Evolutionary conservation across 768 basidiomycete species (phyloP), one percentile per base, ranked within the genome.

Genomic region (Agrocybe praecox): DNA sequence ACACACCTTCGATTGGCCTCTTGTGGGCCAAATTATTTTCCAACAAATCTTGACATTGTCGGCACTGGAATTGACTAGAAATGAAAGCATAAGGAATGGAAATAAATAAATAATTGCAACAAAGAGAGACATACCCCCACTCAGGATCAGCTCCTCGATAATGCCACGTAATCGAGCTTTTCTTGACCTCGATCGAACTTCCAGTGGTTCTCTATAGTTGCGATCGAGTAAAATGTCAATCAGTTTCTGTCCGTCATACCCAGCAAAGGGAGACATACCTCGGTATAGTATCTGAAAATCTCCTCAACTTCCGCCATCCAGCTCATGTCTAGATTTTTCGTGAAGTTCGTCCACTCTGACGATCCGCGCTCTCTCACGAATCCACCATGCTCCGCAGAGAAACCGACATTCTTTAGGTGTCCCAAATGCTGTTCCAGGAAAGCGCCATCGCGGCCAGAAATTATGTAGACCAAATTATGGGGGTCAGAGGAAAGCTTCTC

Each of bases 161-260:
- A 74, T 99, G 96, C 96, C 96, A 98, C 43, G 96, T 98, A 70
- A 99, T 92, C 57, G 90, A 90, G 66, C 92, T 94, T 82, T 96
- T 96, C 85, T 99, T 99, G 71, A 89, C 79, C 80, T 99, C 96
- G 58, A 98, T 94, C 65, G 91, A 89, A 62, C 91, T 90, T n/a
- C 96, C 96, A 33, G 94, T 93, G 64, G 96, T 99, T 50, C 96
- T 80, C 84, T 88, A 54, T 8, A 42, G 44, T 7, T 14, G 54
- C 26, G 26, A 29, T 29, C 26, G 26, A 29, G 26, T 29, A 5
- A 29, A 34, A 58, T 46, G 18, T 46, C 49, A n/a, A 57, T 53
- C 50, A 69, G 46, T 49, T 44, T 53, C 47, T 46, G 29, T 40
- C 42, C 23, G 36, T 21, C 17, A 19, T 34, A 8, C 32, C 22